Evolutionary conservation across 164 flowering plant genomes (phyloP).

Genomic region (Euptelea pleiosperma): DNA sequence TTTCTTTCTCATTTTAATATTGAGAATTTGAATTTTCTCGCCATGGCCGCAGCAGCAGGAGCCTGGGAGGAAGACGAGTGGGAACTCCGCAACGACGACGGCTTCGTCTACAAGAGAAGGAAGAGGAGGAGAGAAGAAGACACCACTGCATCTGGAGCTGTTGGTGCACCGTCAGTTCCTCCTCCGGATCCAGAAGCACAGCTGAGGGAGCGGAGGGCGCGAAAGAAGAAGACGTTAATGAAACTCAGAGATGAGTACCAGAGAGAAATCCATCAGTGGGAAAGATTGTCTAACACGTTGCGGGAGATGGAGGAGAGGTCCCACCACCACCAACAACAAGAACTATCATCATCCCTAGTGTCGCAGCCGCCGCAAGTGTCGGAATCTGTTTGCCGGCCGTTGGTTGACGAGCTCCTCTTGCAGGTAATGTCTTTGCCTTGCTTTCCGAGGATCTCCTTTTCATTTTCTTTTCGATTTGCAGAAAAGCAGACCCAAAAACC

Average conservation of each 20-base stretch:
- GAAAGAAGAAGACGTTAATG: constrained; percentile 42
- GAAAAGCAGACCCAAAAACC: neutral
- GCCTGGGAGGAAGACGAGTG: constrained; percentile 35
- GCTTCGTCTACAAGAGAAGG: constrained; percentile 65
- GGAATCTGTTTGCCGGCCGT: constrained; percentile 18
- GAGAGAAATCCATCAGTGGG: constrained; percentile 63
- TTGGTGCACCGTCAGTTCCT: constrained; percentile 16
- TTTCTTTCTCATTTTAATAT: neutral
- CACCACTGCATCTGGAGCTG: neutral
- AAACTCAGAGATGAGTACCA: constrained; percentile 45
- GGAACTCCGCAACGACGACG: constrained; percentile 74
- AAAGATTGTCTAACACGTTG: constrained; percentile 47
- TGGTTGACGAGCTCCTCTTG: constrained; percentile 46
- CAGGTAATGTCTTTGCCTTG: constrained; percentile 41
- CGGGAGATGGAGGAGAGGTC: constrained; percentile 30
- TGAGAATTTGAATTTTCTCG: neutral
- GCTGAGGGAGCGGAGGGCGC: constrained; percentile 15
- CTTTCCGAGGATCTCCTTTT: neutral
- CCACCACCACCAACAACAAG: constrained; percentile 6
- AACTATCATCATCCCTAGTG: neutral
- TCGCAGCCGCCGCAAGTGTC: neutral
- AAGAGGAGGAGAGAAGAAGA: constrained; percentile 28
- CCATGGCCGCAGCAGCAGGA: neutral
- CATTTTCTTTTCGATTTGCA: neutral
- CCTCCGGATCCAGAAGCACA: constrained; percentile 32